Conservation (phyloP, 306 rosid genomes). For the Geum urbanum region DNA sequence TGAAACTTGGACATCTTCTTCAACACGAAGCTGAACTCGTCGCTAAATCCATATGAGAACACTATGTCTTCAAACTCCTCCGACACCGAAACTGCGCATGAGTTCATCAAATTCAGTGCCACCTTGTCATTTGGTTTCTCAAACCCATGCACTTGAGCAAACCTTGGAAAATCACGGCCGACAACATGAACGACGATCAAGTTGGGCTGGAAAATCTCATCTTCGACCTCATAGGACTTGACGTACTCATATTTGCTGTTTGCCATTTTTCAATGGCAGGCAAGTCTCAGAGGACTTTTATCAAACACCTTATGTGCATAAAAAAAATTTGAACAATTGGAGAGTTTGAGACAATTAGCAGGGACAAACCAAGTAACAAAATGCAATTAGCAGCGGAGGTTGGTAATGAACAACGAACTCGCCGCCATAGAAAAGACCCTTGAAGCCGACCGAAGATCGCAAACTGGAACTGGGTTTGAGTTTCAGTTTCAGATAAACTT, state of each 20-base stretch:
- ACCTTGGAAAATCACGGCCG: conserved; percentile 42
- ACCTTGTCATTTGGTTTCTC: conserved; percentile 55
- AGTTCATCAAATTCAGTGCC: conserved; percentile 65
- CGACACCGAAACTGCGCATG: conserved; percentile 53
- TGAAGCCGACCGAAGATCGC: too few relatives aligned
- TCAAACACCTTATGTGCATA: not conserved
- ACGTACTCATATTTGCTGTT: conserved; percentile 80
- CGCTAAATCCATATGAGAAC: conserved; percentile 65
- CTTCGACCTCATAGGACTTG: conserved; percentile 65
- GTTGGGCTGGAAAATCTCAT: conserved; percentile 63
- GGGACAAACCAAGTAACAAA: too few relatives aligned
- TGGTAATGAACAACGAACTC: too few relatives aligned
- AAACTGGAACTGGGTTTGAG: too few relatives aligned
- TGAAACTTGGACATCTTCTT: conserved; percentile 74
- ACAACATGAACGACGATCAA: conserved; percentile 52
- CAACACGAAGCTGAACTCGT: conserved; percentile 71
- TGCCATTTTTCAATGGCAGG: conserved; percentile 40
- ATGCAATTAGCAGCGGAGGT: too few relatives aligned
- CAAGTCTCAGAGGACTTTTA: conserved; percentile 1
- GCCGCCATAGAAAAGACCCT: too few relatives aligned
- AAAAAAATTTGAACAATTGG: too few relatives aligned
- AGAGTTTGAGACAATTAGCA: too few relatives aligned
- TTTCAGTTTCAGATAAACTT: too few relatives aligned
- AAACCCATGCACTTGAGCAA: conserved; percentile 49
- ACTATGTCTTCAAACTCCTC: conserved; percentile 61